These are phyloP conservation scores for Phaeosphaeriaceae sp. DNA, from an alignment of 2,329 filamentous ascomycete species.

Conservation along the genomic window DNA sequence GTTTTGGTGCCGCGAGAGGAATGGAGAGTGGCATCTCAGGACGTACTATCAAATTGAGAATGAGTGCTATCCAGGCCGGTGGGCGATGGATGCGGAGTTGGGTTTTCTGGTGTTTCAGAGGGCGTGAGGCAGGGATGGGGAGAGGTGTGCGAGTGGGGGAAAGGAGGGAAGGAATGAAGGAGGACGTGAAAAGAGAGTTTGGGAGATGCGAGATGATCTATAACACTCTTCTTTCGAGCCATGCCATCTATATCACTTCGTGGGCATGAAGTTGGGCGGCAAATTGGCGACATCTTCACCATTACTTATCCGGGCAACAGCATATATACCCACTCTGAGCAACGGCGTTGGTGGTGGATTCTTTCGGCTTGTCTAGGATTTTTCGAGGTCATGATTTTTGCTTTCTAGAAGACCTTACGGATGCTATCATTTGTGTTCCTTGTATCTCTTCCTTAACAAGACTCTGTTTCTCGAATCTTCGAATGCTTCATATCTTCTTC, in stretches of 20 bases:
- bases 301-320: background rate
- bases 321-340: background rate
- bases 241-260: background rate
- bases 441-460: too few relatives aligned
- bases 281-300: background rate
- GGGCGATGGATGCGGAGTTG: conserved; percentile 43
- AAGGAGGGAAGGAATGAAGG: too few relatives aligned
- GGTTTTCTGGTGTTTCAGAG: conserved; percentile 46
- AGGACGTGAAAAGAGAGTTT: background rate
- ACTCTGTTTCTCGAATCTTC: too few relatives aligned
- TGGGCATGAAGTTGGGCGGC: background rate
- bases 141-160: too few relatives aligned
- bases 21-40: conserved; percentile 45
- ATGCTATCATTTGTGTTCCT: too few relatives aligned
- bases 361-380: too few relatives aligned
- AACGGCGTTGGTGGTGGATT: conserved; percentile 1
- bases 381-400: too few relatives aligned
- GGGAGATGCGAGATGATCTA: too few relatives aligned
- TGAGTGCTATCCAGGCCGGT: conserved; percentile 45
- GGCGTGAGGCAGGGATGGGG: background rate
- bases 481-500: too few relatives aligned
- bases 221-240: too few relatives aligned
- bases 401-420: too few relatives aligned
- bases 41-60: conserved; percentile 49
- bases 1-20: conserved; percentile 48